Conservation (phyloP, 73 alveolate species). For the Diophrys appendiculata region DNA sequence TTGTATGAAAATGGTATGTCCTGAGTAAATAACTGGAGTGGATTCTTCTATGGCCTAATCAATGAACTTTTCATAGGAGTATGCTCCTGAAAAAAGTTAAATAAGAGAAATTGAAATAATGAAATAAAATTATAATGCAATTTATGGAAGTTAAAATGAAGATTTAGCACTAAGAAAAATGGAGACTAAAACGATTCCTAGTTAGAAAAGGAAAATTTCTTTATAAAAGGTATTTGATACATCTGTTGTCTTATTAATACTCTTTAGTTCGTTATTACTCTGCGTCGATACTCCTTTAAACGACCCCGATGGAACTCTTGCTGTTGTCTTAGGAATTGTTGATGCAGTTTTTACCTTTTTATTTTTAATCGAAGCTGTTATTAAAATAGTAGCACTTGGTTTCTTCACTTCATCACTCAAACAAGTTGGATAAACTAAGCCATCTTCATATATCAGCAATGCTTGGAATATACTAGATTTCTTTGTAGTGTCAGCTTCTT, state of each 20-base stretch:
- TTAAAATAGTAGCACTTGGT: slow-evolving; percentile 34
- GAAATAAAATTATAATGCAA: no score
- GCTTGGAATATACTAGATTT: slow-evolving; percentile 39
- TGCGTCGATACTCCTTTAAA: slow-evolving; percentile 25
- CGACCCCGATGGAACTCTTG: slow-evolving; percentile 16
- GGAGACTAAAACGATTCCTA: no score
- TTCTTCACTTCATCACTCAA: slow-evolving; percentile 3
- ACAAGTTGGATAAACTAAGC: background rate
- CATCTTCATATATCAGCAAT: slow-evolving; percentile 11
- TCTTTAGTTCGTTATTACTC: background rate
- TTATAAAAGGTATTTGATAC: slow-evolving; percentile 4
- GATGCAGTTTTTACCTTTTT: slow-evolving; percentile 11
- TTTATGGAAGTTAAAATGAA: no score
- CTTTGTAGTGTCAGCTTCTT: slow-evolving; percentile 35
- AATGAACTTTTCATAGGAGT: no score
- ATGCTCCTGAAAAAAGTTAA: no score
- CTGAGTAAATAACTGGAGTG: background rate
- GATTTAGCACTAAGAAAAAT: no score
- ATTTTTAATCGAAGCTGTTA: slow-evolving; percentile 21
- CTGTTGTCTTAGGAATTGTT: background rate
- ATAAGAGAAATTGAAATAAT: no score
- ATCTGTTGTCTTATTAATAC: background rate
- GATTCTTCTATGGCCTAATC: no score
- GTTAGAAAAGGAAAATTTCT: no score
- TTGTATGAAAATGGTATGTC: background rate